Percentiles rank a stretch among this genome's conserved stretches.
These are phyloP conservation scores for Calocybe cyanea DNA, from an alignment of 768 basidiomycete species.

Conservation along the genomic window DNA sequence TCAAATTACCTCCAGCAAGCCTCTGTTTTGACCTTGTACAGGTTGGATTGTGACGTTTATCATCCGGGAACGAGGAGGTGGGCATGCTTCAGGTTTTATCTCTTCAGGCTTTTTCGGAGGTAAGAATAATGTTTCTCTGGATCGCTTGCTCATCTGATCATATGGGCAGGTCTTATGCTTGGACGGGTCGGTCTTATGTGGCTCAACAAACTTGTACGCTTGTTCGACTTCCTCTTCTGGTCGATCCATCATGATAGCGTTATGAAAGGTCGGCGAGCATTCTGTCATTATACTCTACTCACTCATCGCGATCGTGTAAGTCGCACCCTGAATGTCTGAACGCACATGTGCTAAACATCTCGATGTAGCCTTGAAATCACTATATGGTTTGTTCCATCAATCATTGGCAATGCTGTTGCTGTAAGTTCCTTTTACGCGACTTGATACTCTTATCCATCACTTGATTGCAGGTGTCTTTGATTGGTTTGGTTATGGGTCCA, in stretches of 20 bases:
- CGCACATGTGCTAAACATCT: not conserved
- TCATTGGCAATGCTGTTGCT: slow-evolving; percentile 48
- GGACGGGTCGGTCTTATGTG: slow-evolving; percentile 51
- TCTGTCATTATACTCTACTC: slow-evolving; percentile 29
- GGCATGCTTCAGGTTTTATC: slow-evolving; percentile 44
- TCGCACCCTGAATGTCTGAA: not conserved
- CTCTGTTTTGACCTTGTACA: no score
- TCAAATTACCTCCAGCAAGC: not conserved
- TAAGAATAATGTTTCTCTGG: not conserved
- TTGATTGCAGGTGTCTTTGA: slow-evolving; percentile 30
- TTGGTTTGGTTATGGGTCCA: slow-evolving; percentile 51
- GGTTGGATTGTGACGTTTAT: slow-evolving; percentile 58
- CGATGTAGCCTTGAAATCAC: slow-evolving; percentile 37
- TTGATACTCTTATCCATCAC: not conserved
- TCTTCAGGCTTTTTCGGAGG: slow-evolving; percentile 25
- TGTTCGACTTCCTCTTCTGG: not conserved
- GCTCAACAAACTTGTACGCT: slow-evolving; percentile 39
- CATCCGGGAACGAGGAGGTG: slow-evolving; percentile 40
- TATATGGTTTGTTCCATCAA: slow-evolving; percentile 50
- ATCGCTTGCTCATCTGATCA: not conserved
- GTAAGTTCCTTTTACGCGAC: slow-evolving; percentile 15
- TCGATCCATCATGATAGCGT: not conserved
- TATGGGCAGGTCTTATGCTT: slow-evolving; percentile 37
- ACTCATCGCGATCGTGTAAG: slow-evolving; percentile 29
- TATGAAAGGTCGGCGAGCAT: slow-evolving; percentile 28